Conservation (phyloP, 768 basidiomycete genomes). For the Omphalotus guepiniiformis region DNA sequence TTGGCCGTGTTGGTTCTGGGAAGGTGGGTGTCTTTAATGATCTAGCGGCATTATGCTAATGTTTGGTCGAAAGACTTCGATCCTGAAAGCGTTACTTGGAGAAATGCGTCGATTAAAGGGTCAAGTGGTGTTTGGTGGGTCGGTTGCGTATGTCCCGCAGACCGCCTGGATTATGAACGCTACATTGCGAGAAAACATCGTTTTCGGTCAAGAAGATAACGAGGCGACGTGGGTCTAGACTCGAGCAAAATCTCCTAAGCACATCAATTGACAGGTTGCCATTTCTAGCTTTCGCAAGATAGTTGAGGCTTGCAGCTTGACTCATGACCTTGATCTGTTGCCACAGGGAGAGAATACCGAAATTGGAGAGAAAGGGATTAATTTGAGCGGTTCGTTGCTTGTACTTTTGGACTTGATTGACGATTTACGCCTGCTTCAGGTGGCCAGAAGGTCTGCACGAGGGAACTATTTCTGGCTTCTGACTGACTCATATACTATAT, state of each 20-base stretch:
- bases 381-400: constrained; percentile 46
- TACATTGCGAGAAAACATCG: constrained; percentile 68
- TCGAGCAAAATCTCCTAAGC: not conserved
- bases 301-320: constrained; percentile 62
- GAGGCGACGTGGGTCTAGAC: constrained; percentile 39
- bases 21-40: constrained; percentile 38
- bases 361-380: constrained; percentile 77
- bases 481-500: not conserved
- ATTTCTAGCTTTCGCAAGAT: constrained; percentile 47
- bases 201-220: constrained; percentile 67
- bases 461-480: not conserved
- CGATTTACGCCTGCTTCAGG: constrained; percentile 12
- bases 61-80: constrained; percentile 38
- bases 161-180: constrained; percentile 64
- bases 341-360: constrained; percentile 66
- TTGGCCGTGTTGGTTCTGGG: constrained; percentile 74
- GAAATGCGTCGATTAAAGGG: constrained; percentile 66
- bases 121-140: constrained; percentile 48
- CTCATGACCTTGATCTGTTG: constrained; percentile 67
- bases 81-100: constrained; percentile 54
- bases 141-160: constrained; percentile 57
- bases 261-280: too few relatives aligned
- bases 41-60: not conserved
- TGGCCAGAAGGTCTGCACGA: constrained; percentile 32
- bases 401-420: not conserved